phyloP scores from a whole-genome alignment of 345 rosid species.

The Citrus cavaleriei region DNA sequence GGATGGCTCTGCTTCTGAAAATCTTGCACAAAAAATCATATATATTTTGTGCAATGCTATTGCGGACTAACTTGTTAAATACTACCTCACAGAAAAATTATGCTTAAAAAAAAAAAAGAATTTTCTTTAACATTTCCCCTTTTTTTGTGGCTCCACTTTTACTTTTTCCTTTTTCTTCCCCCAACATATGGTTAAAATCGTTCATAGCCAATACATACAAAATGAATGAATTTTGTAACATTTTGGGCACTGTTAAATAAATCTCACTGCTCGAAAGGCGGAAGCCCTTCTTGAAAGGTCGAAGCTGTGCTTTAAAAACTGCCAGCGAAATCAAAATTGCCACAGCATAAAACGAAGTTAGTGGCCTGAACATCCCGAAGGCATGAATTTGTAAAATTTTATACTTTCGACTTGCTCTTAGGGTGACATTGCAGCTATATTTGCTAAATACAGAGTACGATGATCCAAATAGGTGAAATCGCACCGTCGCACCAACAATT shows the following conservation, averaged over 20 bases:
- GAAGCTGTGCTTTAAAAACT: neutral
- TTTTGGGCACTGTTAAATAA: neutral
- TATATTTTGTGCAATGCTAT: too few relatives aligned
- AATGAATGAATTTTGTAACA: neutral
- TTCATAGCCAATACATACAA: neutral
- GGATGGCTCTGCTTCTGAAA: too few relatives aligned
- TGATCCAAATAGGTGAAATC: neutral
- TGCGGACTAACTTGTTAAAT: too few relatives aligned
- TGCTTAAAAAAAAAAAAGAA: too few relatives aligned
- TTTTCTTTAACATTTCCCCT: too few relatives aligned
- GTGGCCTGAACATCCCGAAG: neutral
- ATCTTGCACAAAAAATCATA: too few relatives aligned
- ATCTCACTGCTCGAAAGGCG: neutral
- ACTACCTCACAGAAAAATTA: too few relatives aligned
- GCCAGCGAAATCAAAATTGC: neutral
- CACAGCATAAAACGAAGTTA: neutral
- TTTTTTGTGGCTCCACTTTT: too few relatives aligned
- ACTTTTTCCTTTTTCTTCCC: too few relatives aligned
- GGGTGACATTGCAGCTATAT: neutral
- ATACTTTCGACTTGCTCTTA: neutral
- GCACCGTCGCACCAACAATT: neutral
- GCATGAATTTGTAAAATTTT: neutral
- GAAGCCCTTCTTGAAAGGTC: neutral
- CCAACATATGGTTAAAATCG: too few relatives aligned
- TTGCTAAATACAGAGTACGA: neutral